A percentile compares a stretch with the other conserved stretches of the same genome.
phyloP scores from a whole-genome alignment of 345 rosid genomes.

The Moricandia moricandioides region DNA sequence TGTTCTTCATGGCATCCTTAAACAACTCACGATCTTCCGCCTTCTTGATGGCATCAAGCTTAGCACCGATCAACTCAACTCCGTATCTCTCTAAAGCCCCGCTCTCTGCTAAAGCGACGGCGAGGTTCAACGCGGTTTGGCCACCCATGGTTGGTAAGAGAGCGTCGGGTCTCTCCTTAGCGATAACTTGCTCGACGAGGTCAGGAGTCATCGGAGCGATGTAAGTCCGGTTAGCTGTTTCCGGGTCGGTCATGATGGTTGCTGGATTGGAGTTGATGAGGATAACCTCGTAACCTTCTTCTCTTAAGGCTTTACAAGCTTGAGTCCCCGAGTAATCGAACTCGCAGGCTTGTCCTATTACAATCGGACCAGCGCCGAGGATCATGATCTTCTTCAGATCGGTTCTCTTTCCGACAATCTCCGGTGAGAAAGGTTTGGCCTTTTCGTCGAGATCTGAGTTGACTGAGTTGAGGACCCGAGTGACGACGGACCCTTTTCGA shows the following conservation, averaged over 20 bases:
- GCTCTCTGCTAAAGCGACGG: conserved; percentile 79
- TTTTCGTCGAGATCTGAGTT: conserved; percentile 13
- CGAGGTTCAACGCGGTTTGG: conserved; percentile 91
- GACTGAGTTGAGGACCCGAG: conserved; percentile 9
- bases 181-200: conserved; percentile 76
- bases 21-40: conserved; percentile 92
- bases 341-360: conserved; percentile 97
- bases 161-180: conserved; percentile 86
- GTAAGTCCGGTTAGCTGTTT: conserved; percentile 81
- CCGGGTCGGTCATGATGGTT: conserved; percentile 98
- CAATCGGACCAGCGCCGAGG: conserved; percentile 96
- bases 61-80: conserved; percentile 90
- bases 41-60: conserved; percentile 84
- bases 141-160: conserved; percentile 97
- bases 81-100: conserved; percentile 72
- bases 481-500: conserved; percentile 16
- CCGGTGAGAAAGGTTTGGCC: conserved; percentile 7
- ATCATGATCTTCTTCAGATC: conserved; percentile 90
- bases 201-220: conserved; percentile 89
- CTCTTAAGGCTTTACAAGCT: conserved; percentile 85
- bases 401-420: conserved; percentile 53
- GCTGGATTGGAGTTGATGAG: conserved; percentile 95
- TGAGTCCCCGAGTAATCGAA: conserved; percentile 98
- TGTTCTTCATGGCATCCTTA: conserved; percentile 83
- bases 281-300: conserved; percentile 86